Base-by-base conservation (phyloP, 73 alveolate genomes). In the Paramecium caudatum region DNA sequence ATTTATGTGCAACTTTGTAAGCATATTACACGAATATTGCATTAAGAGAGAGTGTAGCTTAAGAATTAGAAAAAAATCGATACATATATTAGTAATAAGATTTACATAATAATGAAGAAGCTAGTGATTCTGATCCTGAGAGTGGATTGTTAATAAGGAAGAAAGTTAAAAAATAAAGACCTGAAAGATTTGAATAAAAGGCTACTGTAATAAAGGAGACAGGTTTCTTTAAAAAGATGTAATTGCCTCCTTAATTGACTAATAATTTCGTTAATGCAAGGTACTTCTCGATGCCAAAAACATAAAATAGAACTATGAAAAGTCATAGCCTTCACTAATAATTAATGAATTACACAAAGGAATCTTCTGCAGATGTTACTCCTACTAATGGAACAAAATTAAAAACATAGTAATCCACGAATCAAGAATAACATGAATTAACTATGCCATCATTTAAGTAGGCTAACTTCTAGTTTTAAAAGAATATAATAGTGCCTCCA, bases 61-160 rank as follows among this genome's bases (percentile, higher is more conserved):
- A 3, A 3, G 80, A 55, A 55, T 55, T 55, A 21, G 80, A 55
- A 23, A 55, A 4, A 9, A 55, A 55, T 21, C 8, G 80, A 27
- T 21, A 55, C 23, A 27, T 27, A 55, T 55, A 9, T 12, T 19
- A 23, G 23, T 8, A 55, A 10, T 4, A 55, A 15, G 80, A 55
- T 27, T 43, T 55, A 1, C 30, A 55, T 23, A 16, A 12, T 17
- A 23, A 7, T 3, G 80, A 55, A 55, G 80, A 55, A 2, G 10
- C 9, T 2, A 55, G 80, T 27, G 80, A 55, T 55, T 55, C 80
- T 19, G 80, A 55, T 55, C 80, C 80, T 55, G 80, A 55, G 12
- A 55, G 13, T 55, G 80, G 80, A 9, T 27, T 55, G 41, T 1
- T 55, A 27, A 10, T 55, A 23, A 27, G 30, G 30, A 23, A 23